phyloP scores from a whole-genome alignment of 148 eudicot genomes.

The Cornus florida region DNA sequence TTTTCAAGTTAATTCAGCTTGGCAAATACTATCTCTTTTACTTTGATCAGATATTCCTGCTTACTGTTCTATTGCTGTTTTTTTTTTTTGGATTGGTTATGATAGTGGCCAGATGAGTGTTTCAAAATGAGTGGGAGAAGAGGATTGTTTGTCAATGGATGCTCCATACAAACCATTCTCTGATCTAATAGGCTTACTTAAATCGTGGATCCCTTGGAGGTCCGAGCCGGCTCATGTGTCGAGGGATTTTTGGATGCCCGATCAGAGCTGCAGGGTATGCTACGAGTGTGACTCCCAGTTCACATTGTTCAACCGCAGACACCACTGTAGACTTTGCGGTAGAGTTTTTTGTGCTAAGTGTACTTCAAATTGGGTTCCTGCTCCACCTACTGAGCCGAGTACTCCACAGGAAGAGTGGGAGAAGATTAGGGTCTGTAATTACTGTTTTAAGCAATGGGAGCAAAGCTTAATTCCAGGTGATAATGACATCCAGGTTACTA shows the following conservation, averaged over 20 bases:
- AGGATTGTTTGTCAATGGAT: constrained; percentile 64
- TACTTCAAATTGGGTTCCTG: constrained; percentile 79
- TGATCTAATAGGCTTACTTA: constrained; percentile 53
- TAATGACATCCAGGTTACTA: constrained; percentile 40
- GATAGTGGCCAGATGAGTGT: constrained; percentile 58
- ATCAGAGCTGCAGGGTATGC: constrained; percentile 87
- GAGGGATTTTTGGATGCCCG: constrained; percentile 98
- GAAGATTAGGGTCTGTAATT: constrained; percentile 84
- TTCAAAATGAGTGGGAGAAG: constrained; percentile 72
- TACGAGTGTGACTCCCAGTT: constrained; percentile 90
- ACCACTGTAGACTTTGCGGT: constrained; percentile 95
- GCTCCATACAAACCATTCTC: constrained; percentile 34
- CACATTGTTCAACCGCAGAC: constrained; percentile 81
- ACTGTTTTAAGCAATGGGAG: constrained; percentile 85
- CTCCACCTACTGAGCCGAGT: constrained; percentile 33
- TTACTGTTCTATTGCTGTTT: background rate
- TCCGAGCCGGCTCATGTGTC: constrained; percentile 68
- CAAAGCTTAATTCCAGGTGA: constrained; percentile 48
- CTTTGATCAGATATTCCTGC: constrained; percentile 1
- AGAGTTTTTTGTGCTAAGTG: constrained; percentile 88
- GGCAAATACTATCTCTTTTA: background rate
- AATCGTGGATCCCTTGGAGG: constrained; percentile 78
- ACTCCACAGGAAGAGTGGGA: constrained; percentile 51
- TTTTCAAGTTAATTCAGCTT: background rate
- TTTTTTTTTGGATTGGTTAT: constrained; percentile 25